These are phyloP conservation scores for Malbranchea cinnamomea DNA, from an alignment of 2,329 filamentous ascomycete species.

Conservation along the genomic window DNA sequence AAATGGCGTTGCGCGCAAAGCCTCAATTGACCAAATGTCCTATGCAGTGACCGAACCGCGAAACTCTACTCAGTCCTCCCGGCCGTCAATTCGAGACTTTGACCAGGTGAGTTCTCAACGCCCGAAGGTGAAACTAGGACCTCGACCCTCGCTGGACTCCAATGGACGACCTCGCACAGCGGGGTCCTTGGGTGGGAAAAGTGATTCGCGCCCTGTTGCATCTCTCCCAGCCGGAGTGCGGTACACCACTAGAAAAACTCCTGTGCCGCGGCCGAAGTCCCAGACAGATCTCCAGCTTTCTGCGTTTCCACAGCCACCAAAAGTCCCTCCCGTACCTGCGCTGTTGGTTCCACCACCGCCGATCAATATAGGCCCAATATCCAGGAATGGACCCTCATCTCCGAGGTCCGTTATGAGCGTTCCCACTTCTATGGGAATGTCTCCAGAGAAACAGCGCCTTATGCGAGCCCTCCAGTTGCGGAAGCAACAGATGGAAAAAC, in stretches of 20 bases:
- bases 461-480: constrained; percentile 89
- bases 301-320: constrained; percentile 15
- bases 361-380: constrained; percentile 16
- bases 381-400: constrained; percentile 17
- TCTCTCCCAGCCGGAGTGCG: constrained; percentile 71
- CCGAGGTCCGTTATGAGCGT: constrained; percentile 30
- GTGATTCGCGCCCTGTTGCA: constrained; percentile 55
- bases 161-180: constrained; percentile 47
- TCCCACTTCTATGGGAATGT: constrained; percentile 42
- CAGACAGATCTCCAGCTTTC: constrained; percentile 22
- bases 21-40: constrained; percentile 22
- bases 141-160: constrained; percentile 56
- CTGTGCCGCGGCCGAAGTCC: constrained; percentile 31
- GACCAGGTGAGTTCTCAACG: constrained; percentile 24
- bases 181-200: constrained; percentile 28
- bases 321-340: constrained; percentile 23
- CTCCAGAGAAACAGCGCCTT: constrained; percentile 76
- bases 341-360: constrained; percentile 25
- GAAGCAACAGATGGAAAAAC: constrained; percentile 57
- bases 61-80: constrained; percentile 26
- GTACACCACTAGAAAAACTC: constrained; percentile 39
- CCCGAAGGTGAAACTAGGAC: constrained; percentile 73
- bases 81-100: constrained; percentile 31
- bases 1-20: constrained; percentile 13
- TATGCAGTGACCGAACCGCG: constrained; percentile 21